Evolutionary conservation across 192 early-diverging fungal species (phyloP), one percentile per base, ranked within the genome.

Genomic region (Backusella australiensis): DNA sequence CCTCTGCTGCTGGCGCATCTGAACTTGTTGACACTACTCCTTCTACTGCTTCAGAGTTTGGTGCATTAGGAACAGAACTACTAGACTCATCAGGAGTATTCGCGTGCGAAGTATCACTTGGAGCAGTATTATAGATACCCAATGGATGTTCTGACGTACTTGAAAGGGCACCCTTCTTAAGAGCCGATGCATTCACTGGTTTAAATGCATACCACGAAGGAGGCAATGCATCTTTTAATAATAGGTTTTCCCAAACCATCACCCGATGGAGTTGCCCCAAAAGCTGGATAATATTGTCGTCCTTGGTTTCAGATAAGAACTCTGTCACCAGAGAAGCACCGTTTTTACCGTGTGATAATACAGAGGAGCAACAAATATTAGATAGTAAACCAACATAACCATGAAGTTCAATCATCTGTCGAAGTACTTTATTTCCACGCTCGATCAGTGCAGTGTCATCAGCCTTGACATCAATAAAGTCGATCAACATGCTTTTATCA

Each of bases 351-450:
- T 94, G 92, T 2, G 91, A 89, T 67, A 91, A 85, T 7, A 84
- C 73, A 23, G 92, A 87, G 0, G 90, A 85, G 70, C 83, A 91
- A 82, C 88, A 95, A 35, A 94, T 85, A 74, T 95, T 93, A 7
- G 91, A 87, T 14, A 93, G 74, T 34, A 96, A 73, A 21, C 87
- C 86, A 52, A 90, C 82, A 65, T 90, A 82, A 1, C 89, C 89
- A 38, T 92, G 85, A 9, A 95, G 75, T 23, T 82, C 84, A 29
- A 92, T 88, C 73, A 94, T 76, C 0, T 87, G 42, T 7, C 88
- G 82, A 74, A 93, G 87, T 1, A 86, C 66, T 34, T 73, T 56
- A 41, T 94, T 87, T 1, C 85, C 92, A 15, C 80, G 72, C 0
- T 77, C 63, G 34, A 85, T 67, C 21, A 82, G 76, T 0, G 78